These are phyloP conservation scores for Corrigiola litoralis DNA, from an alignment of 179 eudicot genomes.

Conservation along the genomic window DNA sequence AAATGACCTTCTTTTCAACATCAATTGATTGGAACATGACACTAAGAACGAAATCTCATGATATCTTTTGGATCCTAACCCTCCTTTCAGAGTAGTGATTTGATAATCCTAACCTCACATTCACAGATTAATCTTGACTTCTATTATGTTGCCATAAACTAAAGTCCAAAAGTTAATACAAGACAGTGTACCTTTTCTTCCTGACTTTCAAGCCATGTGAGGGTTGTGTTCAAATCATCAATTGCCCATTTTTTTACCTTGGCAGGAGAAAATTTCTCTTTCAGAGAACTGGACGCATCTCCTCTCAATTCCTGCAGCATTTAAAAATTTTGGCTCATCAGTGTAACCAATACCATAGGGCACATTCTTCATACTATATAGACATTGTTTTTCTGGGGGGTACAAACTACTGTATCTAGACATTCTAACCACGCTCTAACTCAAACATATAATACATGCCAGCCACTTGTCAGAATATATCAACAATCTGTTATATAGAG, in stretches of 20 bases:
- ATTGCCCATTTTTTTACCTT: conserved; percentile 79
- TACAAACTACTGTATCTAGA: too few species aligned
- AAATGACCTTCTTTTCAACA: too few species aligned
- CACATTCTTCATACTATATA: too few species aligned
- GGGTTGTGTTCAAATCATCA: conserved; percentile 63
- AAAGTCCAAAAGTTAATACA: not conserved
- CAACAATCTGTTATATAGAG: not conserved
- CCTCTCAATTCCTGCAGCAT: conserved; percentile 24
- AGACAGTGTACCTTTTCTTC: conserved; percentile 67
- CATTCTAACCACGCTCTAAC: not conserved
- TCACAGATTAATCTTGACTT: too few species aligned
- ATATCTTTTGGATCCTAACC: too few species aligned
- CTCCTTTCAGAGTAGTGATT: too few species aligned
- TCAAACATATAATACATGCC: conserved; percentile 1
- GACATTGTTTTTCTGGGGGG: too few species aligned
- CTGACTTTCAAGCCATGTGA: conserved; percentile 77
- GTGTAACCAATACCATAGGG: too few species aligned
- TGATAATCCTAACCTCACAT: too few species aligned
- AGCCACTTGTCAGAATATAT: not conserved
- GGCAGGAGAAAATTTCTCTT: conserved; percentile 45
- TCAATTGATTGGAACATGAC: too few species aligned
- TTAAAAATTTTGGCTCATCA: not conserved
- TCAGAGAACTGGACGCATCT: conserved; percentile 28
- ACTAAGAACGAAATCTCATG: too few species aligned
- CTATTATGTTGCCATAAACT: too few species aligned